A percentile compares a stretch with the other conserved stretches of the same genome.
These are phyloP conservation scores for Microbotryomycetes sp. DNA, from an alignment of 1,284 basidiomycete genomes.

Conservation along the genomic window DNA sequence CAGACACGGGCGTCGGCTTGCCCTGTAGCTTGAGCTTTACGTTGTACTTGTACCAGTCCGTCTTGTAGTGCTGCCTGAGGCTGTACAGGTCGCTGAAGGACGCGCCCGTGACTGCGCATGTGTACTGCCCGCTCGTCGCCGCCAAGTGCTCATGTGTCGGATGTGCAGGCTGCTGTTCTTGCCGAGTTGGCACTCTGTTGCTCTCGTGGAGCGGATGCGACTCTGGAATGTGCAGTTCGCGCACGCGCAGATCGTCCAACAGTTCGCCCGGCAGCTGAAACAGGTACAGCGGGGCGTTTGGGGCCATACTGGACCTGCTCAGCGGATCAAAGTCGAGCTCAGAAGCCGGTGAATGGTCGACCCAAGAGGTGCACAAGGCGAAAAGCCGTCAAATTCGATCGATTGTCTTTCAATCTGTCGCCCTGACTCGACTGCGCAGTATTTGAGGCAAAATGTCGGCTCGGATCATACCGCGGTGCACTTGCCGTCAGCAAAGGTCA, in stretches of 20 bases:
- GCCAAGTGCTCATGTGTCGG: not conserved
- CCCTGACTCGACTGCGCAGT: not conserved
- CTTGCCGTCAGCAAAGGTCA: too few relatives aligned
- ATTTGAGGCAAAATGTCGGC: too few relatives aligned
- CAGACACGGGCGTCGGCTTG: slow-evolving; percentile 51
- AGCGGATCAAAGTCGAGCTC: too few relatives aligned
- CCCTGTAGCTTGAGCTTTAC: slow-evolving; percentile 69
- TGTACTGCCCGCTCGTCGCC: slow-evolving; percentile 9
- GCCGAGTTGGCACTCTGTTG: not conserved
- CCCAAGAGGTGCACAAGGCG: too few relatives aligned
- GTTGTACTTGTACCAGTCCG: slow-evolving; percentile 98
- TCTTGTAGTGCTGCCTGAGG: slow-evolving; percentile 80
- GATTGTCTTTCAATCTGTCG: too few relatives aligned
- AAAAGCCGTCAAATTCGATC: too few relatives aligned
- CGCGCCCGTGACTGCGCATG: slow-evolving; percentile 44
- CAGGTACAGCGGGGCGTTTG: slow-evolving; percentile 34
- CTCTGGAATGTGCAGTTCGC: slow-evolving; percentile 30
- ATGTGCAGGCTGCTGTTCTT: not conserved
- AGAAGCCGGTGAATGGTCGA: too few relatives aligned
- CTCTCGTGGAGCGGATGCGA: slow-evolving; percentile 22
- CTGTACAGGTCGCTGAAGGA: slow-evolving; percentile 68
- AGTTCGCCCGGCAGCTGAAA: slow-evolving; percentile 38
- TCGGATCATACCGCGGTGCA: too few relatives aligned
- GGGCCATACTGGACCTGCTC: not conserved
- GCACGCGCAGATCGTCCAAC: slow-evolving; percentile 35